Evolutionary conservation across 2,329 filamentous ascomycete genomes (phyloP), one percentile per base, ranked within the genome.

Genomic region (Hymenoscyphus repandus): DNA sequence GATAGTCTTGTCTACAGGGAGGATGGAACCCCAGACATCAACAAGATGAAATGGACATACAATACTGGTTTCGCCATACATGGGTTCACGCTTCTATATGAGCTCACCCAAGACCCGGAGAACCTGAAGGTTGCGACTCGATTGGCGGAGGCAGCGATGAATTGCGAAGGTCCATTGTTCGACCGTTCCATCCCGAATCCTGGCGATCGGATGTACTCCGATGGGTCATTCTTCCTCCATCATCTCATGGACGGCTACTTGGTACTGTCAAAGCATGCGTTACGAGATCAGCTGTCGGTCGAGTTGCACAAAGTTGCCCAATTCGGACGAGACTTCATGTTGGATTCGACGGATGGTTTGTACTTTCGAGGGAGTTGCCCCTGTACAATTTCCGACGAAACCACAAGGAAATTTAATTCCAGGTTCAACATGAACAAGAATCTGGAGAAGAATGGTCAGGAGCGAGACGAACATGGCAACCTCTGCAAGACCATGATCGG

Each of bases 401-500:
- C 39, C 27, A 49, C 34, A 38, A 20, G 30, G 3, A 57, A 33
- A 13, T 60, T 58, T 27, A 58, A 58, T 45, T 33, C 13, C 6
- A 53, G 47, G 17, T 60, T 49, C 43, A 42, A 40, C 1, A 2
- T 52, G 13, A 13, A 45, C 2, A 58, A 50, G 44, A 33, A 34
- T 4, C n/a, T 54, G 9, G 34, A 52, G 10, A 46, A 27, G 9
- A 60, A 60, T 45, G 36, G 15, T 2, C 50, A 58, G 11, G 58
- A 60, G 38, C 49, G 56, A 32, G 54, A 60, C 36, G 52, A 55
- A 30, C 27, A 55, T 6, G 56, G 58, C 3, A 53, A 55, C 13
- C 43, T 58, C 20, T 59, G 57, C 32, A 60, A 60, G 22, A 58
- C 58, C 3, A 39, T 60, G 47, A 52, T 60, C 15, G 58, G 56